Conservation (phyloP, 257 asterid species). For the Paulownia fortunei region DNA sequence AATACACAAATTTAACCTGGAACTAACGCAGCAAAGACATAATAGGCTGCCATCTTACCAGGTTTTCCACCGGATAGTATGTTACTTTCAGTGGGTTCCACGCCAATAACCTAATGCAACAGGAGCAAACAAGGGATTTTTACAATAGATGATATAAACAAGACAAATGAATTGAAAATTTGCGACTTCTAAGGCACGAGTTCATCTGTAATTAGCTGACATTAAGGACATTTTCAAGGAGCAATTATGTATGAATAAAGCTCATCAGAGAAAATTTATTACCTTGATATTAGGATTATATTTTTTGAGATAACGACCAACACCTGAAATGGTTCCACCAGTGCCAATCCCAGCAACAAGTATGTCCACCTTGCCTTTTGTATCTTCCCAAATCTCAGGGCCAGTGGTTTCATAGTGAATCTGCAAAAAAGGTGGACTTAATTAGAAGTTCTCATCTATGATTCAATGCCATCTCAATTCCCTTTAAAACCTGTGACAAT, state of each 20-base stretch:
- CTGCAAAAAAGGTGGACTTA: conserved; percentile 40
- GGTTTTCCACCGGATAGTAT: conserved; percentile 97
- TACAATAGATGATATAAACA: conserved; percentile 25
- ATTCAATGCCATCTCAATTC: background rate
- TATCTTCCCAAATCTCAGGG: conserved; percentile 99
- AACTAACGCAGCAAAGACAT: conserved; percentile 32
- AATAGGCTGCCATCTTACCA: conserved; percentile 66
- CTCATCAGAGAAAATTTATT: conserved; percentile 13
- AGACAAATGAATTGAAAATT: conserved; percentile 1
- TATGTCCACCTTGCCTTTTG: conserved; percentile 93
- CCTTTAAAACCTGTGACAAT: background rate
- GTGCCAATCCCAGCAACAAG: conserved; percentile 99
- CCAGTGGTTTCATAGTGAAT: conserved; percentile 97
- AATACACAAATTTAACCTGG: conserved; percentile 42
- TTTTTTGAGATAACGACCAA: conserved; percentile 84
- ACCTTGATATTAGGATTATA: conserved; percentile 81
- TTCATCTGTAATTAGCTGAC: background rate
- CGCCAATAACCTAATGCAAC: conserved; percentile 76
- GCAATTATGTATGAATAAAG: background rate
- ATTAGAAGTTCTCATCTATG: conserved; percentile 25
- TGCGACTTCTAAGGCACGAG: background rate
- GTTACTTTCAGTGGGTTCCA: conserved; percentile 95
- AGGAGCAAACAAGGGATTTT: conserved; percentile 22
- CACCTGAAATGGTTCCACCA: conserved; percentile 96
- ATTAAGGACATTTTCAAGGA: background rate